Evolutionary conservation across 805 yeast species (phyloP).

Genomic region (Danielia reshetovae): DNA sequence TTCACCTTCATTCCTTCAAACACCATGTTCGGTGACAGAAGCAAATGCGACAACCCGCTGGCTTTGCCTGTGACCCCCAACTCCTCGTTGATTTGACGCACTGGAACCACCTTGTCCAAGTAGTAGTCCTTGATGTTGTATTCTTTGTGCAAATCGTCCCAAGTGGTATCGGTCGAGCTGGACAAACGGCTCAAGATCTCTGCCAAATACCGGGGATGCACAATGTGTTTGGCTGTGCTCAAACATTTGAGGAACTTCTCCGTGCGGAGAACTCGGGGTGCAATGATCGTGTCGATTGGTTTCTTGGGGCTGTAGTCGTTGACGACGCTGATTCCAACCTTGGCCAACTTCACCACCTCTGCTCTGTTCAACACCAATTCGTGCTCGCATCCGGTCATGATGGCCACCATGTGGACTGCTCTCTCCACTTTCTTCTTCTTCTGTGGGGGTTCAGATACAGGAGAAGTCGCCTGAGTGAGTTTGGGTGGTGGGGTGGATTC

Average conservation of each 20-base stretch:
- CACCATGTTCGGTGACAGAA: slow-evolving; percentile 25
- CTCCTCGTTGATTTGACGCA: slow-evolving; percentile 30
- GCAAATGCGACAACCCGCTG: slow-evolving; percentile 10
- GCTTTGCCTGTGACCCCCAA: slow-evolving; percentile 18
- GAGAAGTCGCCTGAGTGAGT: slow-evolving; percentile 11
- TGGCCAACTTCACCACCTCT: slow-evolving; percentile 41
- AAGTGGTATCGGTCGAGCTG: slow-evolving; percentile 29
- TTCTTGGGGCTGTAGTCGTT: slow-evolving; percentile 41
- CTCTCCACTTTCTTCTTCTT: slow-evolving; percentile 13
- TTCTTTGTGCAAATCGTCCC: slow-evolving; percentile 16
- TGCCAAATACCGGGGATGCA: slow-evolving; percentile 48
- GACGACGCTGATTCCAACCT: slow-evolving; percentile 56
- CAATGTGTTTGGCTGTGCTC: slow-evolving; percentile 49
- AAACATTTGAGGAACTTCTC: slow-evolving; percentile 78
- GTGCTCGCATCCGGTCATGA: slow-evolving; percentile 65
- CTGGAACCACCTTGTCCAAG: slow-evolving; percentile 29
- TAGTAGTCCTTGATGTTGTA: slow-evolving; percentile 28
- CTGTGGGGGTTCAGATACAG: slow-evolving; percentile 1
- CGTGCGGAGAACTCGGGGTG: slow-evolving; percentile 81
- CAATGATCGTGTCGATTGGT: slow-evolving; percentile 50
- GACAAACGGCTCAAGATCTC: slow-evolving; percentile 23
- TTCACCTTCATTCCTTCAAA: slow-evolving; percentile 50
- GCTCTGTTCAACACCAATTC: slow-evolving; percentile 32
- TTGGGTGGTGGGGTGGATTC: slow-evolving; percentile 9
- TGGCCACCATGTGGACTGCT: slow-evolving; percentile 42